Conservation (phyloP, 2,329 filamentous ascomycete species). For the Ophiostoma perfectum region DNA sequence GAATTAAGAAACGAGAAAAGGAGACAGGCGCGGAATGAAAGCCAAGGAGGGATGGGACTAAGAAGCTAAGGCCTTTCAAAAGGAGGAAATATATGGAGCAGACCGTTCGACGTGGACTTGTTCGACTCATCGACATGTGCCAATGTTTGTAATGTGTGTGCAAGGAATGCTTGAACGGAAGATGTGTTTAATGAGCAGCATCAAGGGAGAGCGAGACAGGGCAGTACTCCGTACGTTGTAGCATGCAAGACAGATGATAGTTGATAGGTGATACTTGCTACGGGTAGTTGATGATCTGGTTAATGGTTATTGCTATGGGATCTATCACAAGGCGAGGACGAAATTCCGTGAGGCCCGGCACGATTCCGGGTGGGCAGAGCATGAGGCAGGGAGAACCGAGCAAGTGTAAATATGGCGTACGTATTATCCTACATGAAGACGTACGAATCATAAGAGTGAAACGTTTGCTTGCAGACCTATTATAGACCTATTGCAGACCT, state of each 20-base stretch:
- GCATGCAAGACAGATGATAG: not conserved
- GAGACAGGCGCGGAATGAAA: not conserved
- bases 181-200: not conserved
- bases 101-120: not conserved
- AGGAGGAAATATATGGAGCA: not conserved
- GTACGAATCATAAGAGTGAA: not conserved
- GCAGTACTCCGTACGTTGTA: not conserved
- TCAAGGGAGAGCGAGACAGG: not conserved
- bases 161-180: not conserved
- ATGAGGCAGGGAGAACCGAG: not conserved
- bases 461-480: too few relatives aligned
- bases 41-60: not conserved
- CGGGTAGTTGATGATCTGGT: too few relatives aligned
- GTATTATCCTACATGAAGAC: not conserved
- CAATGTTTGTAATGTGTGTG: not conserved
- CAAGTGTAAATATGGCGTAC: conserved; percentile 5
- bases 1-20: not conserved
- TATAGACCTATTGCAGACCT: too few relatives aligned
- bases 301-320: not conserved
- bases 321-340: not conserved
- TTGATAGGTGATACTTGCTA: too few relatives aligned
- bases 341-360: not conserved
- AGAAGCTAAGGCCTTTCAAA: not conserved
- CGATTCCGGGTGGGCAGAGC: not conserved
- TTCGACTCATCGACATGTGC: not conserved